Base-by-base conservation (phyloP, 2,329 filamentous ascomycete species). In the Fonsecaea erecta region DNA sequence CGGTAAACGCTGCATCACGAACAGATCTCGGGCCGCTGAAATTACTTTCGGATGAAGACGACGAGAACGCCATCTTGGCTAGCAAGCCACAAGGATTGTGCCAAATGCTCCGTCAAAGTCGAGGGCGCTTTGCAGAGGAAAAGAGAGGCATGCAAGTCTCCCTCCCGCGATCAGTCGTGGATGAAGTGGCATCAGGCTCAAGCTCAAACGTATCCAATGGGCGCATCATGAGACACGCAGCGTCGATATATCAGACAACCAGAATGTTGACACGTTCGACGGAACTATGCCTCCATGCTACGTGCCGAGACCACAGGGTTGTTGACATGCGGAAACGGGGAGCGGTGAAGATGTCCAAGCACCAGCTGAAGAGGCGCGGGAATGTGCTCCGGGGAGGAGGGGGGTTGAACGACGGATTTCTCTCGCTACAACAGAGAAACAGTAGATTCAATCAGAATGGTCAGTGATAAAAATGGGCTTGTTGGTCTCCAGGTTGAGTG, bases 41-140 rank as follows among this genome's bases (percentile, higher is more conserved):
- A 46, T 65, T 64, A 56, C 61, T 65, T 40, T 70, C 69, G 24
- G 70, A 72, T 8, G 65, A 70, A 6, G 71, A 72, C 6, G 70
- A 72, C n/a, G 71, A 71, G 48, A 68, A 68, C 9, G 67, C 70
- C 68, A 71, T 71, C 14, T 24, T 52, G 7, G 40, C 9, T 34
- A 24, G 8, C 46, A 40, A 30, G 21, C 56, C 40, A 30, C 30
- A 12, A 16, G 54, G 18, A 35, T 14, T 7, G 43, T 30, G 24
- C 59, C 26, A 32, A 48, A 18, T 34, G 48, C 37, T 34, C 35
- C 35, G 26, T 61, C 59, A 30, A 21, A 40, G 37, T 26, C 35
- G 51, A 35, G 24, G 16, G 34, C 34, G 18, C 28, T 35, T 18
- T 26, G 35, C n/a, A 51, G 24, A 24, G 52, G 21, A 51, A 34